Evolutionary conservation across 2,329 filamentous ascomycete species (phyloP).

Genomic region (Calonectria pseudoturangicola): DNA sequence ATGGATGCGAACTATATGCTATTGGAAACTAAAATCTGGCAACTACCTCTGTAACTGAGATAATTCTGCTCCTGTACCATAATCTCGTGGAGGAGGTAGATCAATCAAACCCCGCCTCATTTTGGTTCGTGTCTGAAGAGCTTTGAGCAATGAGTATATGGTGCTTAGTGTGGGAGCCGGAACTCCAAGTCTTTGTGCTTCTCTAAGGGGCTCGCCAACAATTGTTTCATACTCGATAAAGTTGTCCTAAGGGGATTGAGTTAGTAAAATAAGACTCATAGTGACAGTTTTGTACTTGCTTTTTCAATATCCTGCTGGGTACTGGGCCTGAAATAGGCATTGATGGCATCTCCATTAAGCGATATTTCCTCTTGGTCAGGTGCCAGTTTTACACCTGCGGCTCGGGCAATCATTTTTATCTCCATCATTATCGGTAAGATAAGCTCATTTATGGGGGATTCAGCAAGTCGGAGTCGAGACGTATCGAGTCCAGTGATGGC

Average conservation of each 20-base stretch:
- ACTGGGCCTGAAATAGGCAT: slow-evolving; percentile 15
- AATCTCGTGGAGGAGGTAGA: neutral
- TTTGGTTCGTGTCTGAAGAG: slow-evolving; percentile 11
- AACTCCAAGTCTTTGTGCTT: slow-evolving; percentile 7
- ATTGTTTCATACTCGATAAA: slow-evolving; percentile 19
- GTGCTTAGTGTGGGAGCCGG: slow-evolving; percentile 5
- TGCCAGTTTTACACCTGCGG: slow-evolving; percentile 2
- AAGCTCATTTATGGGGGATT: neutral
- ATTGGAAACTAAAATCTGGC: too few relatives aligned
- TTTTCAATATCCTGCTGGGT: slow-evolving; percentile 25
- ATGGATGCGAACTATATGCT: too few relatives aligned
- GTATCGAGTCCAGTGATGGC: slow-evolving; percentile 5
- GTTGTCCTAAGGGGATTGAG: neutral
- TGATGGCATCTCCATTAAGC: slow-evolving; percentile 2
- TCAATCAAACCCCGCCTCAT: slow-evolving; percentile 17
- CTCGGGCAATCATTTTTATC: slow-evolving; percentile 15
- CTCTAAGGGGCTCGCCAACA: neutral
- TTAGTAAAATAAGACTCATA: neutral
- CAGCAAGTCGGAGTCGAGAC: neutral
- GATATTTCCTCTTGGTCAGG: slow-evolving; percentile 16
- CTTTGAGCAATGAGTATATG: slow-evolving; percentile 2
- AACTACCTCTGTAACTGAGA: neutral
- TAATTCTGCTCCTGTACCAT: neutral
- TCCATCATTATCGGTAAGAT: slow-evolving; percentile 22
- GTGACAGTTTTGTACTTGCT: neutral